Percentiles rank a stretch among this genome's conserved stretches.
These are phyloP conservation scores for Cicer chorassanicum DNA, from an alignment of 306 rosid genomes.

Conservation along the genomic window DNA sequence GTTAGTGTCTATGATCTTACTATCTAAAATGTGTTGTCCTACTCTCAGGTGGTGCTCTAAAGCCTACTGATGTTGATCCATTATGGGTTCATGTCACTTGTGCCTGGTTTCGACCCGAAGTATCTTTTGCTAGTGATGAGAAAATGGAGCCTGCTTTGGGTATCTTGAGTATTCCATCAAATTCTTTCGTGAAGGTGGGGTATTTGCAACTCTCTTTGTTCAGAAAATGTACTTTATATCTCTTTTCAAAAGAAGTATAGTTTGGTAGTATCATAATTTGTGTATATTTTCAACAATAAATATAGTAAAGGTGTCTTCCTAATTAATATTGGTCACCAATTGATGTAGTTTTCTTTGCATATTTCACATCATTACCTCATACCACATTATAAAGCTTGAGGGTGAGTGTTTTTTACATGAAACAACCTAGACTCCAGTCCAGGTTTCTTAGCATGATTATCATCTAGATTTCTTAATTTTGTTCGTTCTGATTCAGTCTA, in stretches of 20 bases:
- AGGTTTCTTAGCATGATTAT: constrained; percentile 24
- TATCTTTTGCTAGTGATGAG: constrained; percentile 82
- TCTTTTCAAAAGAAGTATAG: not conserved
- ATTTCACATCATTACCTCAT: constrained; percentile 16
- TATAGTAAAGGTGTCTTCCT: not conserved
- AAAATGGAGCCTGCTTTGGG: constrained; percentile 98
- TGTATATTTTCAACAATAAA: constrained; percentile 29
- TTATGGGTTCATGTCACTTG: constrained; percentile 96
- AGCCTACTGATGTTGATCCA: constrained; percentile 82
- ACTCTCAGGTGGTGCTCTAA: constrained; percentile 82
- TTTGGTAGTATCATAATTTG: not conserved
- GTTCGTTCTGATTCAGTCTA: constrained; percentile 40
- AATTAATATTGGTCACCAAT: constrained; percentile 21
- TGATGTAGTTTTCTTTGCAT: constrained; percentile 5
- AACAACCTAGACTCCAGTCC: constrained; percentile 33
- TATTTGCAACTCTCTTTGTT: constrained; percentile 28
- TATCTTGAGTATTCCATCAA: constrained; percentile 84
- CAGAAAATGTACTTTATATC: constrained; percentile 21
- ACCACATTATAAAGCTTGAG: constrained; percentile 19
- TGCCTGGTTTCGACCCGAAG: constrained; percentile 96
- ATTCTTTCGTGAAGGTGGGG: constrained; percentile 83
- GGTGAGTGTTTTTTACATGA: not conserved
- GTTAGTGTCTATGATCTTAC: constrained; percentile 36
- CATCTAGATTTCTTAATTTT: constrained; percentile 10
- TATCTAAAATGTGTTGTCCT: constrained; percentile 39